Base-by-base conservation (phyloP, 331 rosid genomes). In the Malus hybrid region DNA sequence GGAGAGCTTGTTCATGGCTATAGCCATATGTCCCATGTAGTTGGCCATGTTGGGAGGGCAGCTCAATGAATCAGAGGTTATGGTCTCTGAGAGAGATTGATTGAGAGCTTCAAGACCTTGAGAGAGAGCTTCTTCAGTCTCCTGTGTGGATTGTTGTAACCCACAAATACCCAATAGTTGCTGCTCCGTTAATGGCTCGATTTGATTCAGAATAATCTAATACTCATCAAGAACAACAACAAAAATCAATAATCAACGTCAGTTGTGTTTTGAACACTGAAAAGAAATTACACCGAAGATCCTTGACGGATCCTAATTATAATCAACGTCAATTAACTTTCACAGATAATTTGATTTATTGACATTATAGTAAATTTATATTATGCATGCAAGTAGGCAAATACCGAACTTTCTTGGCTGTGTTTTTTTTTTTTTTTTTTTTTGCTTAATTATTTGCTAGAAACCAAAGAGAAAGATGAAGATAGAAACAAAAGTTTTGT, bases 21-120 rank as follows among this genome's bases (percentile, higher is more conserved):
- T 10, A 13, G 98, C 91, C 99, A 95, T 92, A 28, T 95, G 99
- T n/a, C 96, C 97, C 99, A 92, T 95, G 81, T 92, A 95, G 83
- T 90, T 95, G 31, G 91, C 82, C 97, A 95, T 86, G 76, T 90
- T 93, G 12, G 91, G 93, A 75, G 98, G 89, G 77, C 77, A 75
- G 75, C 86, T 89, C 80, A 95, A 80, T 19, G 96, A 88, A 50
- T 90, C 99, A 5, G 93, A 85, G 64, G 96, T 76, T 83, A 95
- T 86, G 24, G 93, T 88, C 54, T 90, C 91, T 6, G 87, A 85
- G 34, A 95, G 88, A 27, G 97, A 88, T 55, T 92, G 97, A 61
- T 95, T 88, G 1, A 95, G 86, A 74, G 90, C 90, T 1, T 92
- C 97, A 13, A 90, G 96, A 57, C 97, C 97, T 80, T 89, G 98